A percentile compares a stretch with the other conserved stretches of the same genome.
Evolutionary conservation across 306 rosid genomes (phyloP).

Genomic region (Citrullus mucosospermus): DNA sequence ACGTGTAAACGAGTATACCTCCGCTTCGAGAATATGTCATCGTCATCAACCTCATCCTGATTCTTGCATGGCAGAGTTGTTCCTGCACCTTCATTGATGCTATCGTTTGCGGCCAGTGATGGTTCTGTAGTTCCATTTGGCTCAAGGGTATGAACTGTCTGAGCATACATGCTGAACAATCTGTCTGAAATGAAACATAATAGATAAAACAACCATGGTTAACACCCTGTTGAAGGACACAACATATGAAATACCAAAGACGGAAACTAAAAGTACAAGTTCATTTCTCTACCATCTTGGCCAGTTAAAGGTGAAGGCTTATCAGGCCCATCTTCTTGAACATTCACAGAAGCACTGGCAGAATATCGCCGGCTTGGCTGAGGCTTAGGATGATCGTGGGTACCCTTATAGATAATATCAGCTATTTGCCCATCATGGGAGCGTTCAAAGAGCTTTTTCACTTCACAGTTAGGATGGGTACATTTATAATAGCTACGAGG

Average conservation of each 20-base stretch:
- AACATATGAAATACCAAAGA: background rate
- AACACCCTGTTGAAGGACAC: background rate
- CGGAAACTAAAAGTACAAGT: background rate
- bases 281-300: conserved; percentile 57
- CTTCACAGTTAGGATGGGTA: conserved; percentile 96
- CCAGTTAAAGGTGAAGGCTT: conserved; percentile 47
- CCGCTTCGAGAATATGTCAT: conserved; percentile 70
- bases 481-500: conserved; percentile 99
- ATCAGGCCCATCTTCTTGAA: conserved; percentile 60
- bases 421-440: conserved; percentile 88
- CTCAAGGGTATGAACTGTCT: conserved; percentile 35
- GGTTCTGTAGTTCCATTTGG: conserved; percentile 46
- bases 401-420: conserved; percentile 91
- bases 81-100: conserved; percentile 43
- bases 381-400: conserved; percentile 96
- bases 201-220: conserved; percentile 7
- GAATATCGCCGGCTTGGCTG: conserved; percentile 75
- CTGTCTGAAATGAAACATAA: conserved; percentile 38
- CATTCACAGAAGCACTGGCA: conserved; percentile 38
- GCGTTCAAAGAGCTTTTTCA: conserved; percentile 90
- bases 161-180: conserved; percentile 44
- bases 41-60: conserved; percentile 66
- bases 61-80: conserved; percentile 32
- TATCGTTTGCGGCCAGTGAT: conserved; percentile 43
- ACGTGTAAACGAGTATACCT: conserved; percentile 33